Conservation (phyloP, 257 asterid genomes). For the Pogostemon cablin region DNA sequence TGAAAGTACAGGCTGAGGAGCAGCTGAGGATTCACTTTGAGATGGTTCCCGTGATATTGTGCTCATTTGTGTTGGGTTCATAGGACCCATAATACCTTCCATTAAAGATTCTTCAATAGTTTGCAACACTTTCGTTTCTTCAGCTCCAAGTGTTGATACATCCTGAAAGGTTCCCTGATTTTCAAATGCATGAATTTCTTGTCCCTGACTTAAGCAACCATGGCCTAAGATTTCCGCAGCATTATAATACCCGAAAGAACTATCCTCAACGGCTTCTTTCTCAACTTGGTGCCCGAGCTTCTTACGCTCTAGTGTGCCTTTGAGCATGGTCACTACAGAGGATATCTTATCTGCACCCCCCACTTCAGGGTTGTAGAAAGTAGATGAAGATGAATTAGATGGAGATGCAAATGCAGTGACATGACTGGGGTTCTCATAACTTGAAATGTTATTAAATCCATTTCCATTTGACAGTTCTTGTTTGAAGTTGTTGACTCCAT, state of each 20-base stretch:
- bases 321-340: conserved; percentile 87
- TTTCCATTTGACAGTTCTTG: conserved; percentile 37
- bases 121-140: conserved; percentile 51
- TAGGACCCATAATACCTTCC: conserved; percentile 52
- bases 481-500: conserved; percentile 40
- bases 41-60: conserved; percentile 66
- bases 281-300: conserved; percentile 36
- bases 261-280: conserved; percentile 45
- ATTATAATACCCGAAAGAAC: conserved; percentile 50
- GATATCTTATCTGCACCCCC: conserved; percentile 61
- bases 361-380: conserved; percentile 54
- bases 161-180: conserved; percentile 48
- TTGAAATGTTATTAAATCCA: conserved; percentile 26
- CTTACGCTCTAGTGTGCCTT: conserved; percentile 70
- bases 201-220: conserved; percentile 41
- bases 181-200: conserved; percentile 42
- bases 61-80: conserved; percentile 49
- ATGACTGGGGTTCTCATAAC: conserved; percentile 34
- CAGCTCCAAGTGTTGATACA: conserved; percentile 40
- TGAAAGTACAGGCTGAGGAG: conserved; percentile 51
- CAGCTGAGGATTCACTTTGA: conserved; percentile 85
- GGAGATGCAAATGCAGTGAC: conserved; percentile 48
- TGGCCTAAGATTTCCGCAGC: conserved; percentile 39
- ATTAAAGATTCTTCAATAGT: conserved; percentile 55
- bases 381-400: conserved; percentile 56